Base-by-base conservation (phyloP, 257 asterid species). In the Verbena officinalis region DNA sequence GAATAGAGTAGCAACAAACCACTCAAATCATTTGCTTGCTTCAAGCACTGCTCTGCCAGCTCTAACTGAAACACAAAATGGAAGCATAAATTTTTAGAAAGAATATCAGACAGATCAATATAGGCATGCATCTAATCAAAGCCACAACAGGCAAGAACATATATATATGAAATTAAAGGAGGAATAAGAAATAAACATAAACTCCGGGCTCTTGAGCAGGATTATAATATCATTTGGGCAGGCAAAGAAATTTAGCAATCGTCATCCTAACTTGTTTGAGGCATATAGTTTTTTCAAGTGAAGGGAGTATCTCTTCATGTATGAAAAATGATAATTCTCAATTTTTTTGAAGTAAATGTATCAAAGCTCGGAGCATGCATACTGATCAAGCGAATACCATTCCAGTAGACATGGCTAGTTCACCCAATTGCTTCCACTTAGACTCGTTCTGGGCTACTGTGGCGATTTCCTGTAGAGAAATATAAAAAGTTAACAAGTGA, bases 381-480 rank as follows among this genome's bases (percentile, higher is more conserved):
- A 50, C 51, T 22, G 48, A 54, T 43, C 54, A 34, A 65, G 71
- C 62, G 49, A 64, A 57, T 84, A 91, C 98, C 96, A 71, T 84
- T 78, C 98, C 98, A 49, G 86, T 62, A 73, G 98, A 91, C 95
- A 91, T 83, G 62, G 98, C 98, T 65, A 91, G 81, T 74, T 88
- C 98, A 62, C 98, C 98, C 90, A 91, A 74, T 71, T 91, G 98
- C 86, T 86, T 91, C 98, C 98, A 91, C 75, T 91, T 91, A 55
- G 95, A 77, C 71, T 88, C 96, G 39, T 83, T 91, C 66, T 84
- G 89, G 34, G 90, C 95, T 49, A 73, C 77, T 53, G 80, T 15
- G 21, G 96, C 96, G 70, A 91, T 91, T 79, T 86, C 98, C 98
- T 91, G 80, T 56, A 69, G 21, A 73, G 59, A 44, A 39, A 59